Base-by-base conservation (phyloP, 306 rosid species). In the Cicer yamashitae region DNA sequence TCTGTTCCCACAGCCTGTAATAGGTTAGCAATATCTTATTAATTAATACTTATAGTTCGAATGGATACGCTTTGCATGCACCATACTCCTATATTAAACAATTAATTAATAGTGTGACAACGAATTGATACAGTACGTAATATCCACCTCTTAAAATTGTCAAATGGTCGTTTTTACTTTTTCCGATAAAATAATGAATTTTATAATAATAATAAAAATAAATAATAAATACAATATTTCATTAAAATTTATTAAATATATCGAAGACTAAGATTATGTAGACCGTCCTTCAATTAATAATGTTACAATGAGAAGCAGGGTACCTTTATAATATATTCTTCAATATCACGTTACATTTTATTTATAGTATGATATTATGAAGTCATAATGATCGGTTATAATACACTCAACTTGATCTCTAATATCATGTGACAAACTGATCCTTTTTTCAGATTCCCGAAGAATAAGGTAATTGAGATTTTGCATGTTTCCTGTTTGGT, bases 1-100 rank as follows among this genome's bases (percentile, higher is more conserved):
- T 46, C 7, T 54, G 62, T 5, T 46, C 82, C 83, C 79, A 61
- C 82, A 20, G 74, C 14, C 63, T 73, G 79, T 57, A 45, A 7
- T 17, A 4, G 60, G 37, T 65, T 13, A 65, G 41, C 67, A 65
- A 10, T 15, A 45, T 73, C 39, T 44, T 25, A 15, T 44, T 37
- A 54, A 53, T 41, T 43, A 11, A 5, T 66, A 6, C 10, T 65
- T 64, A 30, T 67, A 54, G 7, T 67, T 25, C 1, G 45, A 65
- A 22, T 72, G 3, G 25, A 57, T 65, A 59, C 62, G 15, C 37
- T 66, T 56, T 46, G 39, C 47, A 58, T 30, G 50, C 25, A 30
- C 37, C 37, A 30, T 30, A 30, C 37, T 30, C 37, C 37, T 30
- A 30, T 30, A 54, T 71, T 41, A 79, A 62, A 25, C 13, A 63